Conservation (phyloP, 441 rosid genomes). For the Aquilaria agallochum region DNA sequence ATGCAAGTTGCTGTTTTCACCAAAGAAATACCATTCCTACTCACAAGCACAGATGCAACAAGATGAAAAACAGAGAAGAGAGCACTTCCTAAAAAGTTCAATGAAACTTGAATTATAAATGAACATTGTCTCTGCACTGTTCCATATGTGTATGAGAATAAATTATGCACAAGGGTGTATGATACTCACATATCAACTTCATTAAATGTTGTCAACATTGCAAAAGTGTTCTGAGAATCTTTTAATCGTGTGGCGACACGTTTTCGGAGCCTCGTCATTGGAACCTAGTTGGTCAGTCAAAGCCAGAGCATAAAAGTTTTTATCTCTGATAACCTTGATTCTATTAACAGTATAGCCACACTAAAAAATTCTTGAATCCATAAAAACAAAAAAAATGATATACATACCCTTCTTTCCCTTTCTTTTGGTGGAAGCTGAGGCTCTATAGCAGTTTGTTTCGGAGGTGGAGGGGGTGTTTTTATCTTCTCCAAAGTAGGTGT, state of each 20-base stretch:
- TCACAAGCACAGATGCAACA: no score
- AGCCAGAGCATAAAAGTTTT: constrained; percentile 17
- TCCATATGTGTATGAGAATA: no score
- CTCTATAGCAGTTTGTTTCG: constrained; percentile 69
- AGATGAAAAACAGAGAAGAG: no score
- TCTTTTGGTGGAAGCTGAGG: constrained; percentile 98
- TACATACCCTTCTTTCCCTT: constrained; percentile 90
- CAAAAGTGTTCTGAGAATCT: constrained; percentile 95
- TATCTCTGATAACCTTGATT: constrained; percentile 6
- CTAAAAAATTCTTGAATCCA: background rate
- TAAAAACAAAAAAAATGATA: constrained; percentile 1
- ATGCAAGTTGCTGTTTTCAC: no score
- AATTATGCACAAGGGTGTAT: background rate
- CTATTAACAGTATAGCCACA: background rate
- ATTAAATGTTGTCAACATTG: constrained; percentile 93
- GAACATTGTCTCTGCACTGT: no score
- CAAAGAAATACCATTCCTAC: no score
- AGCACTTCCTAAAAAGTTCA: no score
- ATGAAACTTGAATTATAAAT: no score
- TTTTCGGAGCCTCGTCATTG: constrained; percentile 96
- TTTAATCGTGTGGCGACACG: constrained; percentile 86
- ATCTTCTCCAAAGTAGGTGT: constrained; percentile 60
- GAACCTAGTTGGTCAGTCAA: constrained; percentile 57
- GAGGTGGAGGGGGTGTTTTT: constrained; percentile 52
- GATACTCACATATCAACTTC: constrained; percentile 94